These are phyloP conservation scores for Diophrys appendiculata DNA, from an alignment of 73 alveolate species.

Conservation along the genomic window DNA sequence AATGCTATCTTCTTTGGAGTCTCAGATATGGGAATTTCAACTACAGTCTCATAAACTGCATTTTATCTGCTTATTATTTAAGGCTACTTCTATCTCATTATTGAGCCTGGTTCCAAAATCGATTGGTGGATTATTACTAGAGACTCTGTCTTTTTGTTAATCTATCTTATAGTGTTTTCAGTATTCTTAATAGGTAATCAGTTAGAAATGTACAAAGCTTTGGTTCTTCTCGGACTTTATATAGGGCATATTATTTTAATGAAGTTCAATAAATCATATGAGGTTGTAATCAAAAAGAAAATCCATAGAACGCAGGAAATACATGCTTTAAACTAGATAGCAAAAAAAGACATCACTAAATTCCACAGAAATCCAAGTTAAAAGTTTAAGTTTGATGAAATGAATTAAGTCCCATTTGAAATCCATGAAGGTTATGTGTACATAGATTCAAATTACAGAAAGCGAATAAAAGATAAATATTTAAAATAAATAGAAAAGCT, in stretches of 20 bases:
- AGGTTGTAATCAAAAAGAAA: constrained; percentile 44
- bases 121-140: constrained; percentile 59
- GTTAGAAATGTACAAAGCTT: constrained; percentile 15
- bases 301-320: constrained; percentile 39
- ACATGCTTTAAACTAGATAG: constrained; percentile 20
- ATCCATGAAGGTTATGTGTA: too few species aligned
- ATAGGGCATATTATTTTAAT: constrained; percentile 38
- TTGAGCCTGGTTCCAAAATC: constrained; percentile 26
- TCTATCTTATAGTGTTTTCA: constrained; percentile 24
- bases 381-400: constrained; percentile 26
- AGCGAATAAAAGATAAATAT: too few species aligned
- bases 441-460: too few species aligned
- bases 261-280: constrained; percentile 36
- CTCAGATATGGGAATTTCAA: constrained; percentile 47
- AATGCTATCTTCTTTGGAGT: constrained; percentile 60
- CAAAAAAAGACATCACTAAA: constrained; percentile 18
- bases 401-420: too few species aligned
- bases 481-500: too few species aligned
- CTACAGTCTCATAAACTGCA: constrained; percentile 32
- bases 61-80: constrained; percentile 28
- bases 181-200: constrained; percentile 26
- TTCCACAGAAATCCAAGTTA: constrained; percentile 27
- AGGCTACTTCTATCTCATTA: constrained; percentile 32
- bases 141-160: constrained; percentile 32
- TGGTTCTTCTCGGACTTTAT: constrained; percentile 21